Base-by-base conservation (phyloP, 2,329 filamentous ascomycete genomes). In the Neofusicoccum ribis region DNA sequence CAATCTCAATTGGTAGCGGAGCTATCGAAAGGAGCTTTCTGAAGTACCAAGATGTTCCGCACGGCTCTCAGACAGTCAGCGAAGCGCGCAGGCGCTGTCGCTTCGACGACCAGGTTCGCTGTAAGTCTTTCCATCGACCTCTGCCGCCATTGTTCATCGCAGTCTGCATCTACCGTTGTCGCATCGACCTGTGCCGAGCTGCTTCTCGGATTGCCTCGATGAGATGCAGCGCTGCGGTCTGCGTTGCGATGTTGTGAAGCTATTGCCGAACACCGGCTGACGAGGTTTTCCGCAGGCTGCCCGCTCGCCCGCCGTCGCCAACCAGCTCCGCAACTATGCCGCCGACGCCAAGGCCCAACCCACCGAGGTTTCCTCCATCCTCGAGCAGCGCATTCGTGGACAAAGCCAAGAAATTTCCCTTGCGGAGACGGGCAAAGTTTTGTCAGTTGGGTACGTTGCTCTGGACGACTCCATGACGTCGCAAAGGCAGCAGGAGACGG, bases 301-400 rank as follows among this genome's bases (percentile, higher is more conserved):
- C 83, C 93, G 93, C 88, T 90, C 89, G 84, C 91, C 93, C 80
- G 89, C 88, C 80, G 86, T 87, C 81, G 83, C 88, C 73, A 85
- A 90, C 80, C 88, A 91, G 80, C 82, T 89, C 81, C 92, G 95
- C 84, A 88, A 87, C 83, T 98, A 97, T 85, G 94, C 92, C 80
- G 85, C 89, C 83, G 93, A 96, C 78, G 91, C 92, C 74, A 98
- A 98, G 88, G 93, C 95, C 77, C 83, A 93, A 68, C 95, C 95
- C 76, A 99, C 94, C 77, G 95, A 99, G 87, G 94, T 98, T 77
- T 98, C 95, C 75, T 97, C 94, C 75, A 98, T 99, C 83, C 91
- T 99, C 80, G 95, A 98, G 87, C 94, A 98, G 89, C 89, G 93
- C 84, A 99, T 99, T 79, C 92, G 95, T 81, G 95, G 95, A 87